These are phyloP conservation scores for Rhododendron vialii DNA, from an alignment of 148 eudicot species.

Conservation along the genomic window DNA sequence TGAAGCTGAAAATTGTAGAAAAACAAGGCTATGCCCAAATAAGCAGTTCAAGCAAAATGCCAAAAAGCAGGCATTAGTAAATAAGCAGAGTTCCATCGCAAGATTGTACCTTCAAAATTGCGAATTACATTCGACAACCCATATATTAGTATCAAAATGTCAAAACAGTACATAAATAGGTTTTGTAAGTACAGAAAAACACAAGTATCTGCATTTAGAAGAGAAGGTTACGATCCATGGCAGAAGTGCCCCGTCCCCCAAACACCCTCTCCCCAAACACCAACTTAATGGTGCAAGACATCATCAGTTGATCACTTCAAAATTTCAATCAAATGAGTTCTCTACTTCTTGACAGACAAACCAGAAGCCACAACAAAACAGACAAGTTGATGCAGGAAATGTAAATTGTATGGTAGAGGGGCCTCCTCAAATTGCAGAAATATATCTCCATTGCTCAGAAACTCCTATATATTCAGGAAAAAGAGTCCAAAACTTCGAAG, in stretches of 20 bases:
- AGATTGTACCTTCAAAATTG: neutral
- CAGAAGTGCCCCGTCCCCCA: neutral
- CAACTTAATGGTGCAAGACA: neutral
- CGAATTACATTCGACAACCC: neutral
- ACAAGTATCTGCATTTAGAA: neutral
- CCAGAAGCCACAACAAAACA: neutral
- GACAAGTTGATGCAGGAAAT: too few relatives aligned
- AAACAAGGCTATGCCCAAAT: neutral
- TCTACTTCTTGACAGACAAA: neutral
- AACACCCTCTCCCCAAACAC: neutral
- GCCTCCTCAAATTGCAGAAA: slow-evolving; percentile 7
- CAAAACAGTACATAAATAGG: neutral
- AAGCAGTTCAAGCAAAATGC: neutral
- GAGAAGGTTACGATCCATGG: neutral
- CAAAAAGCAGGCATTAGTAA: neutral
- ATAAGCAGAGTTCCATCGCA: neutral
- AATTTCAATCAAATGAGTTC: neutral
- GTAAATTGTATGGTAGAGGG: neutral
- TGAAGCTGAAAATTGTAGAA: neutral
- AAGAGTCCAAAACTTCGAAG: slow-evolving; percentile 41
- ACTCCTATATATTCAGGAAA: slow-evolving; percentile 3
- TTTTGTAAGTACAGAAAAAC: neutral
- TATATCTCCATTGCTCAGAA: neutral
- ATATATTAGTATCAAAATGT: neutral
- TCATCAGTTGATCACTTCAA: neutral